Evolutionary conservation across 805 yeast genomes (phyloP).

Genomic region (Metschnikowia matae): DNA sequence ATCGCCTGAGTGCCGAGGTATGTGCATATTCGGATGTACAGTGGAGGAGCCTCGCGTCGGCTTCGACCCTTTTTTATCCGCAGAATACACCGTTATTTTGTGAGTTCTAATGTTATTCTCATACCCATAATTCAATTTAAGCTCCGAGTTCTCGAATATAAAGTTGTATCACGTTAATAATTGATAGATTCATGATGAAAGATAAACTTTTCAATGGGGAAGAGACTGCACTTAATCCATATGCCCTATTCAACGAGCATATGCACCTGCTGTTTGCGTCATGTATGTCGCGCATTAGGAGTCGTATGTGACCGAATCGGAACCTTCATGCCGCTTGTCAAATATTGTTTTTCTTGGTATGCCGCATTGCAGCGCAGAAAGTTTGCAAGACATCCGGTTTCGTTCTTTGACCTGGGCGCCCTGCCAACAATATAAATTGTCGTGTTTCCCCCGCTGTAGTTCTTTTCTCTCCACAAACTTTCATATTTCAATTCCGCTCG

Average conservation of each 20-base stretch:
- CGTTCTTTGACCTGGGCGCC: too few relatives aligned
- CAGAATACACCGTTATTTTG: too few relatives aligned
- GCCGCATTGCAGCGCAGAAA: not conserved
- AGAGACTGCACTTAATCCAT: not conserved
- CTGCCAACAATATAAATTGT: not conserved
- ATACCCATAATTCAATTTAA: too few relatives aligned
- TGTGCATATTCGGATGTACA: not conserved
- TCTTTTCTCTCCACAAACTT: not conserved
- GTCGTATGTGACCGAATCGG: slow-evolving; percentile 2
- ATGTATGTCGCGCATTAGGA: slow-evolving; percentile 3
- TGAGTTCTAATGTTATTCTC: too few relatives aligned
- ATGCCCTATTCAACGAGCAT: not conserved
- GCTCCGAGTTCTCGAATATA: too few relatives aligned
- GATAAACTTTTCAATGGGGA: not conserved
- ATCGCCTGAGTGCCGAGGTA: not conserved
- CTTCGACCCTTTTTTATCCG: too few relatives aligned
- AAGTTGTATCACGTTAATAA: too few relatives aligned
- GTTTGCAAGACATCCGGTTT: not conserved
- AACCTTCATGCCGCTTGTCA: not conserved
- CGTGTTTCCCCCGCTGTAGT: not conserved
- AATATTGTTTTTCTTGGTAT: not conserved
- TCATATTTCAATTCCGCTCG: not conserved
- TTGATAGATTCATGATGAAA: too few relatives aligned
- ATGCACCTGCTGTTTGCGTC: not conserved
- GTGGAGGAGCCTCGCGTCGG: not conserved